These are phyloP conservation scores for Entomortierella beljakovae DNA, from an alignment of 192 early-diverging fungal genomes.

Conservation along the genomic window DNA sequence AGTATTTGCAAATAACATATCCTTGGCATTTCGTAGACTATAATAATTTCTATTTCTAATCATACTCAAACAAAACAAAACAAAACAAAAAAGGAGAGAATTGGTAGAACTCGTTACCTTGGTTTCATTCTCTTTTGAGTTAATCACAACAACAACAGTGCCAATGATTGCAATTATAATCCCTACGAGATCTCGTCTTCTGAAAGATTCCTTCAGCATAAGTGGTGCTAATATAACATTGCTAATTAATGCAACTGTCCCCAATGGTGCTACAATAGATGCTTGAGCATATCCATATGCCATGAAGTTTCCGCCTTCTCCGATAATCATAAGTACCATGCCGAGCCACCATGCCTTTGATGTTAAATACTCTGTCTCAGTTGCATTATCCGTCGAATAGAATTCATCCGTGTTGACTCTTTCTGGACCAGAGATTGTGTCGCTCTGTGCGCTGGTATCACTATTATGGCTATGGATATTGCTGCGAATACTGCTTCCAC, in stretches of 20 bases:
- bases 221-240: constrained; percentile 80
- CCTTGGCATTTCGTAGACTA: too few species aligned
- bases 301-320: constrained; percentile 60
- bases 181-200: constrained; percentile 69
- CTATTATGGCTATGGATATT: constrained; percentile 20
- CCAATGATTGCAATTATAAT: constrained; percentile 72
- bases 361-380: constrained; percentile 57
- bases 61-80: neutral
- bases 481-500: constrained; percentile 17
- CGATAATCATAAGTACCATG: constrained; percentile 70
- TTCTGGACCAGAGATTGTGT: constrained; percentile 16
- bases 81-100: constrained; percentile 3
- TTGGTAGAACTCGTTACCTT: constrained; percentile 42
- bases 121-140: constrained; percentile 67
- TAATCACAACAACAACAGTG: constrained; percentile 71
- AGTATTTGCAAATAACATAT: neutral
- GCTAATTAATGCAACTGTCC: constrained; percentile 76
- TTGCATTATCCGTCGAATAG: constrained; percentile 21
- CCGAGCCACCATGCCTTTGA: constrained; percentile 78
- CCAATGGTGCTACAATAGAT: constrained; percentile 77
- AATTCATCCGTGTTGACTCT: constrained; percentile 24
- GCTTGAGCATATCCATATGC: constrained; percentile 84
- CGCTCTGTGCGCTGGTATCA: constrained; percentile 43
- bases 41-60: too few species aligned
- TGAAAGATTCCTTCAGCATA: constrained; percentile 71